phyloP scores from a whole-genome alignment of 2,329 filamentous ascomycete species.

The Colletotrichum aenigma region DNA sequence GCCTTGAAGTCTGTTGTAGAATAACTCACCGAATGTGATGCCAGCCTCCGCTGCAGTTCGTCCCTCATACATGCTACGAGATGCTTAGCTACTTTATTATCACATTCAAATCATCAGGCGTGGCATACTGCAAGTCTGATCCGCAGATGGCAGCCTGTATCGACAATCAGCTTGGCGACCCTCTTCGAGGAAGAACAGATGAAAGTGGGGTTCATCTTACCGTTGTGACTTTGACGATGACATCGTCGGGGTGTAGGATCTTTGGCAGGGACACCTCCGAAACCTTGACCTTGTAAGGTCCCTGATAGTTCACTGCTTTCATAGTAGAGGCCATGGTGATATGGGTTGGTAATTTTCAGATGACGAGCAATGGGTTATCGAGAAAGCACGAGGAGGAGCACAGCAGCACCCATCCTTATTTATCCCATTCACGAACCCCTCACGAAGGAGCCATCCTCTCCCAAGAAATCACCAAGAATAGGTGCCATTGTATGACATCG shows the following conservation, averaged over 20 bases:
- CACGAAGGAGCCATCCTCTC: background rate
- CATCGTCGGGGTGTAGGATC: conserved; percentile 68
- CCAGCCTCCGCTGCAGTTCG: conserved; percentile 66
- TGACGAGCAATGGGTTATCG: background rate
- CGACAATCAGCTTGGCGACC: background rate
- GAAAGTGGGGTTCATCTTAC: conserved; percentile 37
- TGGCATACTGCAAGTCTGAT: conserved; percentile 49
- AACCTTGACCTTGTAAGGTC: conserved; percentile 66
- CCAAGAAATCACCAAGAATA: background rate
- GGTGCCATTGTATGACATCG: background rate
- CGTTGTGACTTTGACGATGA: conserved; percentile 69
- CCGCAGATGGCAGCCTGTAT: conserved; percentile 55
- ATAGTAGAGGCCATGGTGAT: conserved; percentile 40
- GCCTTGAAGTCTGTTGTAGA: background rate
- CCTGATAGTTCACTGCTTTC: conserved; percentile 68
- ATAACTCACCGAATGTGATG: conserved; percentile 59
- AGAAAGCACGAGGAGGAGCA: background rate
- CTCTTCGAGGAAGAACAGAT: background rate
- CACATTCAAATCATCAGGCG: conserved; percentile 10
- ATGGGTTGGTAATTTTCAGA: background rate
- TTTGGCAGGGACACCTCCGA: conserved; percentile 62
- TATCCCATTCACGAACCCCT: background rate
- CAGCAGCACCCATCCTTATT: background rate
- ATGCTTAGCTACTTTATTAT: conserved; percentile 21
- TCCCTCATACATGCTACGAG: conserved; percentile 66